These are phyloP conservation scores for Leishmania guyanensis DNA, from an alignment of 208 protist genomes.

Conservation along the genomic window DNA sequence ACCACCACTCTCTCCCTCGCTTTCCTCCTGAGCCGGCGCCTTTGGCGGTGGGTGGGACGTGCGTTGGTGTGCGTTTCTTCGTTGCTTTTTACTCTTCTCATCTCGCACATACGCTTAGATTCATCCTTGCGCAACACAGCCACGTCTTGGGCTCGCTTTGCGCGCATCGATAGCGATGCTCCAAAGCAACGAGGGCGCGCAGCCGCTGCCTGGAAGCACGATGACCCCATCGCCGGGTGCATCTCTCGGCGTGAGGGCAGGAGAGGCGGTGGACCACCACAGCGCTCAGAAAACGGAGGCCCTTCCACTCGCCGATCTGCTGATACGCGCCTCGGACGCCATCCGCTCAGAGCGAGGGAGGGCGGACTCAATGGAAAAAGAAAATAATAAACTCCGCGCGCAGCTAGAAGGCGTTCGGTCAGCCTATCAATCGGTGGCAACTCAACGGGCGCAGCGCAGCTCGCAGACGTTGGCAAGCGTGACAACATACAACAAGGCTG, in stretches of 20 bases:
- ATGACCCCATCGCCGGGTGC: conserved; percentile 20
- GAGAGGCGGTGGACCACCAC: background rate
- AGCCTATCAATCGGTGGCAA: conserved; percentile 13
- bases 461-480: background rate
- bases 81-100: background rate
- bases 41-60: background rate
- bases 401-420: conserved; percentile 15
- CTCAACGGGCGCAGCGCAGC: background rate
- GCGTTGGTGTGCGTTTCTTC: background rate
- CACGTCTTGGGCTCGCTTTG: background rate
- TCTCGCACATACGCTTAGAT: background rate
- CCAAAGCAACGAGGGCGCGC: background rate
- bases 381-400: conserved; percentile 26
- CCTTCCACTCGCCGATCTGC: conserved; percentile 15
- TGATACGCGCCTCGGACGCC: conserved; percentile 28
- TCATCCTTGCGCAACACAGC: background rate
- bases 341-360: conserved; percentile 29
- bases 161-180: conserved; percentile 1
- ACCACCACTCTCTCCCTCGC: background rate
- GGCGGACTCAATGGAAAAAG: conserved; percentile 14
- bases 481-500: background rate
- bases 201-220: background rate
- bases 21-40: background rate
- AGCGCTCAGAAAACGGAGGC: background rate
- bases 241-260: background rate